Evolutionary conservation across 179 eudicot species (phyloP).

Genomic region (Beta corolliflora): DNA sequence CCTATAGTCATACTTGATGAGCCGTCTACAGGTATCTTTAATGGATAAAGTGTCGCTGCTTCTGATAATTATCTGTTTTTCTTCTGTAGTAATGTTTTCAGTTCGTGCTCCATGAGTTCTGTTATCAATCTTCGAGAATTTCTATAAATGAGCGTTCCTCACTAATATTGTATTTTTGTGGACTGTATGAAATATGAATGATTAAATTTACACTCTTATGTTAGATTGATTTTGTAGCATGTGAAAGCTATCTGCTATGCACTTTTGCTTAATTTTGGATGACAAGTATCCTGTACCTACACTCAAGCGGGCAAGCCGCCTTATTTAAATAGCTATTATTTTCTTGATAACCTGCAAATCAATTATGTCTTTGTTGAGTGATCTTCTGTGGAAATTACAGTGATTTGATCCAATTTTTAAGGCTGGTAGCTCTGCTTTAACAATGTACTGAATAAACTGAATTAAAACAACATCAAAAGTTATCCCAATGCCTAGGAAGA

Average conservation of each 20-base stretch:
- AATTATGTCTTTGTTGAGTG: neutral
- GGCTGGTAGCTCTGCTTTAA: too few relatives aligned
- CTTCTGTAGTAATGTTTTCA: neutral
- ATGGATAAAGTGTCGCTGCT: slow-evolving; percentile 1
- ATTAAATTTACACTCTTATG: neutral
- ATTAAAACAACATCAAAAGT: too few relatives aligned
- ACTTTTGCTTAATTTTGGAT: neutral
- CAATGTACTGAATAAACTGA: too few relatives aligned
- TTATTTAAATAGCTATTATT: neutral
- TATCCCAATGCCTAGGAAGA: too few relatives aligned
- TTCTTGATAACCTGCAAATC: neutral
- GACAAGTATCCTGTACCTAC: neutral
- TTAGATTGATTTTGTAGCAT: neutral
- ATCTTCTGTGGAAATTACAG: too few relatives aligned
- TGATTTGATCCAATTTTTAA: too few relatives aligned
- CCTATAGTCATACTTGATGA: slow-evolving; percentile 96
- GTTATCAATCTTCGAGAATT: neutral
- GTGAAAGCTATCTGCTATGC: neutral
- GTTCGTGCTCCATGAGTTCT: neutral
- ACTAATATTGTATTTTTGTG: neutral
- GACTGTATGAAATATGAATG: neutral
- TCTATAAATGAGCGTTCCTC: neutral
- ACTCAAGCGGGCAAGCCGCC: neutral
- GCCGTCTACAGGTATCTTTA: slow-evolving; percentile 82
- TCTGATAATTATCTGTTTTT: neutral